Percentiles rank a stretch among this genome's conserved stretches.
These are phyloP conservation scores for Macrolepiota fuliginosa DNA, from an alignment of 768 basidiomycete genomes.

Conservation along the genomic window DNA sequence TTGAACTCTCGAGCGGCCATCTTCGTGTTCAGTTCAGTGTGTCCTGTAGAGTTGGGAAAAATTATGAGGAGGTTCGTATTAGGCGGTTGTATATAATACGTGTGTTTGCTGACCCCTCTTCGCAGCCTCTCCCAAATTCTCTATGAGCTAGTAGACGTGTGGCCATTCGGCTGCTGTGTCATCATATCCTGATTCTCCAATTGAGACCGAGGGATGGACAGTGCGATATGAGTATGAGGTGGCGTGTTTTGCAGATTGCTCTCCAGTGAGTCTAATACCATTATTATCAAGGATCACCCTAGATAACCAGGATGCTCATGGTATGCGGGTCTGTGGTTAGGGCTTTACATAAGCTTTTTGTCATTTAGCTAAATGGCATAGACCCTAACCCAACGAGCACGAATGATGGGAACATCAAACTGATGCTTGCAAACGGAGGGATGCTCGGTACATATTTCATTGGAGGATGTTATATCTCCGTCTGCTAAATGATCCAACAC, in stretches of 20 bases:
- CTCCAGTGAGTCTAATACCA: conserved; percentile 62
- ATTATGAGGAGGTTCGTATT: conserved; percentile 73
- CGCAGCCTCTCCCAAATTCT: conserved; percentile 83
- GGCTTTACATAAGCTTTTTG: too few relatives aligned
- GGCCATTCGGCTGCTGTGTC: conserved; percentile 63
- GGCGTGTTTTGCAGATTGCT: conserved; percentile 94
- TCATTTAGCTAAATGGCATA: too few relatives aligned
- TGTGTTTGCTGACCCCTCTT: conserved; percentile 4
- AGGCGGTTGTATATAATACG: not conserved
- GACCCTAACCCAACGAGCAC: too few relatives aligned
- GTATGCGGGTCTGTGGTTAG: conserved; percentile 65
- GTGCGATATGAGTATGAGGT: conserved; percentile 98
- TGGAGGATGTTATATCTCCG: not conserved
- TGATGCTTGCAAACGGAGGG: conserved; percentile 86
- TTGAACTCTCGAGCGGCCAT: conserved; percentile 90
- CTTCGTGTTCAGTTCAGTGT: conserved; percentile 94
- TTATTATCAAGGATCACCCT: conserved; percentile 48
- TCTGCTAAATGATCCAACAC: conserved; percentile 71
- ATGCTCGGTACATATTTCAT: conserved; percentile 66
- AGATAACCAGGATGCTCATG: conserved; percentile 94
- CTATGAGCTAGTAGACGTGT: conserved; percentile 83
- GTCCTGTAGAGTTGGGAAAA: conserved; percentile 78
- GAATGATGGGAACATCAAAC: conserved; percentile 85
- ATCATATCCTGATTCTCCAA: conserved; percentile 48
- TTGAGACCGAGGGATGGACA: conserved; percentile 88